Base-by-base conservation (phyloP, 2,329 filamentous ascomycete genomes). In the Trichocomaceae sp. region DNA sequence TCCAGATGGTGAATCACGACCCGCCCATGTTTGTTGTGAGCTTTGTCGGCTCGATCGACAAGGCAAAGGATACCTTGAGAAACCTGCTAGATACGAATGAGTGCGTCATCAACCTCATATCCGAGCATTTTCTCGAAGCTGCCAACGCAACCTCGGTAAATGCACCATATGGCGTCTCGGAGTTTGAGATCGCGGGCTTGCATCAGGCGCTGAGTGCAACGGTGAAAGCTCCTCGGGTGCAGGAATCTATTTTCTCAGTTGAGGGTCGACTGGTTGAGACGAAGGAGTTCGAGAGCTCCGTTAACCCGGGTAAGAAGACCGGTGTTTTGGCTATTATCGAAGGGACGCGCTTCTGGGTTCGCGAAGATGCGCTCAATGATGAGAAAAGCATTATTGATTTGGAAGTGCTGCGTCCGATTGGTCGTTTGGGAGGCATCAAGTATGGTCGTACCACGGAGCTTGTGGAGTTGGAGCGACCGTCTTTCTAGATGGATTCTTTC, bases 291-390 rank as follows among this genome's bases (percentile, higher is more conserved):
- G 85, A 92, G 69, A 88, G 85, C 69, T 33, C 50, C 0, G 77
- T 77, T 0, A 83, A 74, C 2, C 85, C 86, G 0, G 90, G 88
- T 2, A 86, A 85, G 73, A 90, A 84, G 76, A 86, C 86, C 1
- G 83, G 86, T 1, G 85, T 86, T 3, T 66, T 96, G 59, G 86
- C 82, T 1, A 80, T 95, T 33, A 77, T 96, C 12, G 90, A 96
- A 73, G 92, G 90, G 0, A 84, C 87, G 33, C 79, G 85, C 26
- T 96, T 96, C 67, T 96, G 91, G 90, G 90, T 85, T 1, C 76
- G 91, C 52, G 89, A 95, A 68, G 92, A 96, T 72, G 90, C 90
- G 2, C 75, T 96, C 58, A 88, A 95, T 63, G 83, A 88, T 66
- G 85, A 90, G 8, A 80, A 77, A 65, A 89, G 83, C 61, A 63